phyloP scores from a whole-genome alignment of 176 grass and related monocot genomes.

The Pontederia crassipes region DNA sequence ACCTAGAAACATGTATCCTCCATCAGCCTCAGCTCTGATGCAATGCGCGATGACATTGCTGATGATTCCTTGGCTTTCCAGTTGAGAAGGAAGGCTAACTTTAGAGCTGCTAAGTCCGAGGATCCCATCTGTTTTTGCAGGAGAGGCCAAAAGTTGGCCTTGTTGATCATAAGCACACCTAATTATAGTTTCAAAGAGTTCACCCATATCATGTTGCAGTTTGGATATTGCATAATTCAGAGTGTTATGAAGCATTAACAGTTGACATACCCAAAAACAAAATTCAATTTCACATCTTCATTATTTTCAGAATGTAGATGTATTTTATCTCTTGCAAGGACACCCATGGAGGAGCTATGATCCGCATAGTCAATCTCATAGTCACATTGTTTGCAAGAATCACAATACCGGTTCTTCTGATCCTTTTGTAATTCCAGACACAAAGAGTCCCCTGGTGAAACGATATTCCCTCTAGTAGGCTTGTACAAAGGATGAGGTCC shows the following conservation, averaged over 20 bases:
- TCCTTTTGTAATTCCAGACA: conserved; percentile 51
- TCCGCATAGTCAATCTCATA: conserved; percentile 72
- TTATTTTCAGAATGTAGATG: conserved; percentile 37
- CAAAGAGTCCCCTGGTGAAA: conserved; percentile 33
- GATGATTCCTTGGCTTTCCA: conserved; percentile 51
- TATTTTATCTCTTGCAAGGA: conserved; percentile 59
- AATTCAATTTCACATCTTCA: conserved; percentile 32
- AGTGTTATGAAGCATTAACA: neutral
- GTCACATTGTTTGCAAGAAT: conserved; percentile 62
- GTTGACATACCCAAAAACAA: conserved; percentile 64
- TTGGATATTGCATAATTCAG: too few species aligned
- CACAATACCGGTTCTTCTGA: conserved; percentile 45
- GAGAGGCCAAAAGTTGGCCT: conserved; percentile 47
- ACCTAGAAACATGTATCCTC: conserved; percentile 80
- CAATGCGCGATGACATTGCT: conserved; percentile 74
- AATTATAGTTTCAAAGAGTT: conserved; percentile 7
- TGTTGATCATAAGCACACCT: conserved; percentile 91
- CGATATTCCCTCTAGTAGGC: conserved; percentile 29
- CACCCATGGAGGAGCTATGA: conserved; percentile 53
- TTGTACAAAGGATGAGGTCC: conserved; percentile 72
- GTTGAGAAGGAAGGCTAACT: conserved; percentile 66
- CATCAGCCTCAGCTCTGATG: conserved; percentile 40
- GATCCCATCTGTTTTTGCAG: conserved; percentile 57
- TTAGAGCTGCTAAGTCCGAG: conserved; percentile 53
- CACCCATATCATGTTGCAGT: too few species aligned